Percentiles rank a stretch among this genome's conserved stretches.
Conservation (phyloP, 2,329 filamentous ascomycete species). For the Sporothrix curviconia region DNA sequence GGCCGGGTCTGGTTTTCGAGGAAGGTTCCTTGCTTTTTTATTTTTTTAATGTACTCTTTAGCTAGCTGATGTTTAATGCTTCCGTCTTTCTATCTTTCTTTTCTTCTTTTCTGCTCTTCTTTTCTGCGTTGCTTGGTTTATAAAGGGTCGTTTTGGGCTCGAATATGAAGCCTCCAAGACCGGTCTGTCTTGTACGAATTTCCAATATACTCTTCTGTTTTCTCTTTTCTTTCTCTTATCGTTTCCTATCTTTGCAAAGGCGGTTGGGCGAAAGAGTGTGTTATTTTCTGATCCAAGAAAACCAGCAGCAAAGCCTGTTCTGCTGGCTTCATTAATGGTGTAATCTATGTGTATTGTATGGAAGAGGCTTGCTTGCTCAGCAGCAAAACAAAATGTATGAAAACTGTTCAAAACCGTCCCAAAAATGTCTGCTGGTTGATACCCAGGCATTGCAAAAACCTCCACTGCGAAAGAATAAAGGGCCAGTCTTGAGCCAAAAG, state of each 20-base stretch:
- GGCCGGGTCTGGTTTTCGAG: not conserved
- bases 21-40: not conserved
- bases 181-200: not conserved
- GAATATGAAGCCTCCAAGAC: not conserved
- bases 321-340: no score
- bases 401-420: no score
- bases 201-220: not conserved
- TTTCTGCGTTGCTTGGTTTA: not conserved
- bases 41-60: not conserved
- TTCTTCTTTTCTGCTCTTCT: no score
- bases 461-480: no score
- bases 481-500: no score
- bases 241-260: not conserved
- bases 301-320: no score
- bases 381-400: no score
- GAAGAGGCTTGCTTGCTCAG: no score
- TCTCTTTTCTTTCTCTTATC: not conserved
- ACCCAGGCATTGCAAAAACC: no score
- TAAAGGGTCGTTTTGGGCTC: not conserved
- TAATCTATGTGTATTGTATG: not conserved
- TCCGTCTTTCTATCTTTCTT: no score
- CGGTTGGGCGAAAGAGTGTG: not conserved
- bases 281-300: no score
- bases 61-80: not conserved
- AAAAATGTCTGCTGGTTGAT: no score